phyloP scores from a whole-genome alignment of 169 alveolate genomes.

The Eimeria maxima region DNA sequence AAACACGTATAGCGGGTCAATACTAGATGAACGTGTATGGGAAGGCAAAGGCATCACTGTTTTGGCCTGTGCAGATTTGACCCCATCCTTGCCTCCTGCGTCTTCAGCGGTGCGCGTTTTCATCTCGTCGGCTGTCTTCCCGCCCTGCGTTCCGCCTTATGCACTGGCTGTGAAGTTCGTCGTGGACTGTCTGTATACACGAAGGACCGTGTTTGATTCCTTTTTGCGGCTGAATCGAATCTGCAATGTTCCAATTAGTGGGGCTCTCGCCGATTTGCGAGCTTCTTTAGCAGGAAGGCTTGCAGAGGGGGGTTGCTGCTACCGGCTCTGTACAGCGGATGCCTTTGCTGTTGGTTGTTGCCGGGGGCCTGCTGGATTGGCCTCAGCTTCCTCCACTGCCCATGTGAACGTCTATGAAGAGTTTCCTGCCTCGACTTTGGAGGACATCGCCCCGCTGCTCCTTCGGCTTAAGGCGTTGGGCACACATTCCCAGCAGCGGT shows the following conservation, averaged over 20 bases:
- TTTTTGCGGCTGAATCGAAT: conserved; percentile 26
- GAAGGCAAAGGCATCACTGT: background rate
- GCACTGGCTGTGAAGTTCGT: conserved; percentile 12
- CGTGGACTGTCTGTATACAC: conserved; percentile 50
- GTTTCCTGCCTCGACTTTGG: conserved; percentile 34
- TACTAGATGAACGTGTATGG: background rate
- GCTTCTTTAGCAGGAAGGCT: conserved; percentile 39
- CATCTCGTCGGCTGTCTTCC: conserved; percentile 30
- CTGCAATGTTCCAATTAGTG: conserved; percentile 60
- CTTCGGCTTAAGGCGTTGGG: conserved; percentile 68
- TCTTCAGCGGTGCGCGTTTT: conserved; percentile 34
- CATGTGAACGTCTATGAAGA: conserved; percentile 22
- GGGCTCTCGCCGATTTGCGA: conserved; percentile 66
- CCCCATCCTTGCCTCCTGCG: conserved; percentile 40
- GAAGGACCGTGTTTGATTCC: conserved; percentile 18
- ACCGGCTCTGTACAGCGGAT: conserved; percentile 52
- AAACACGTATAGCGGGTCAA: background rate
- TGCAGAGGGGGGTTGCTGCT: conserved; percentile 58
- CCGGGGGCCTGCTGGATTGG: conserved; percentile 24
- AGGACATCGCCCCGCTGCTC: conserved; percentile 63
- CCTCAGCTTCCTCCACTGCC: background rate
- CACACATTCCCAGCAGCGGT: conserved; percentile 51
- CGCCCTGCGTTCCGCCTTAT: conserved; percentile 39
- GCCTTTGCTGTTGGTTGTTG: conserved; percentile 34
- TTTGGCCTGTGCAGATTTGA: conserved; percentile 18